Conservation (phyloP, 169 alveolate species). For the Eimeria maxima region DNA sequence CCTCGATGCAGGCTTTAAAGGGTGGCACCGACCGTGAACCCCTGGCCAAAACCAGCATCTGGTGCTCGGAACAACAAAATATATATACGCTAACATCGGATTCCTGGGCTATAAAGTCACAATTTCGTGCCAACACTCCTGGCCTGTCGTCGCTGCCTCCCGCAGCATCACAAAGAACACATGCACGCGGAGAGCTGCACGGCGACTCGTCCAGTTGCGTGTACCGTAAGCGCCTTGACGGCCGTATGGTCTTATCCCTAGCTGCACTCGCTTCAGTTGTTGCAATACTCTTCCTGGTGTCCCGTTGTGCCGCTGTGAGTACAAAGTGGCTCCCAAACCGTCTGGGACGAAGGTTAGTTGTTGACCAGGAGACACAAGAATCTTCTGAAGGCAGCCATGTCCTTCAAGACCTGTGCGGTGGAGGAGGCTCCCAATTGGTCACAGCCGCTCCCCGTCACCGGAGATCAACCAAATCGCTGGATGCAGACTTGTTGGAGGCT, state of each 20-base stretch:
- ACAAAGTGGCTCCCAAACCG: not conserved
- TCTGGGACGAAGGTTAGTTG: not conserved
- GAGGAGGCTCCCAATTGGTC: not conserved
- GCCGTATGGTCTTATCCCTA: not conserved
- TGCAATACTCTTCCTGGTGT: conserved; percentile 1
- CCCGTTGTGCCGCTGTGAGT: not conserved
- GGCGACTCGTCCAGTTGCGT: not conserved
- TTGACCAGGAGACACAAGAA: not conserved
- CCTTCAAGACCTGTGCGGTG: not conserved
- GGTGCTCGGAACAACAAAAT: not conserved
- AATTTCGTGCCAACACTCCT: not conserved
- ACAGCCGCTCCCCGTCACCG: not conserved
- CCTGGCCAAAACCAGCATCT: not conserved
- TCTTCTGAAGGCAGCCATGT: not conserved
- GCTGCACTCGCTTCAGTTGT: not conserved
- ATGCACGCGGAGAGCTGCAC: not conserved
- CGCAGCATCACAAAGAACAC: not conserved
- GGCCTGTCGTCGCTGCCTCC: not conserved
- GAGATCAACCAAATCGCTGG: not conserved
- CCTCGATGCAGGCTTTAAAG: no score
- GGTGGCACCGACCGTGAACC: not conserved
- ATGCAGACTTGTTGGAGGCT: no score
- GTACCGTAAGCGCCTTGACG: not conserved
- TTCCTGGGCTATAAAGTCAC: not conserved
- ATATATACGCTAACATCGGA: not conserved